Evolutionary conservation across 2,329 filamentous ascomycete genomes (phyloP).

Genomic region (Xylariaceae sp.): DNA sequence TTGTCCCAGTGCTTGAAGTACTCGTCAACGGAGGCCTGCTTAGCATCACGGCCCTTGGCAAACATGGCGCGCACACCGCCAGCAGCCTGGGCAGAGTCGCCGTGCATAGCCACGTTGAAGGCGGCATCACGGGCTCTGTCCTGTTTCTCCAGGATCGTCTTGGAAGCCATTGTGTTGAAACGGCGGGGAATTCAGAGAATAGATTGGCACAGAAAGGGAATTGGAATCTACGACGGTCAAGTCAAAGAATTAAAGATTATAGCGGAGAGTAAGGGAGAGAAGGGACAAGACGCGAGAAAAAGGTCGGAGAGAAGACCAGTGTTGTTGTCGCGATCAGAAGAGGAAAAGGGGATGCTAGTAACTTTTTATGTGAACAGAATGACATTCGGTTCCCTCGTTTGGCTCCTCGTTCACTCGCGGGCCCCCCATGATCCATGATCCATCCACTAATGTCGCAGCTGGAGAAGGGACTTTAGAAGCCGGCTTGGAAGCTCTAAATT

Average conservation of each 20-base stretch:
- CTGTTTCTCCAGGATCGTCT: constrained; percentile 65
- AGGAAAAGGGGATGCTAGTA: constrained; percentile 14
- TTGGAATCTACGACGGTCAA: neutral
- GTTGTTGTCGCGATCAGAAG: constrained; percentile 10
- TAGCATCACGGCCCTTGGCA: constrained; percentile 68
- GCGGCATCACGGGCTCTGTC: constrained; percentile 80
- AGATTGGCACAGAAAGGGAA: neutral
- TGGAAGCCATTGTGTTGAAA: constrained; percentile 40
- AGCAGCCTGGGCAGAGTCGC: constrained; percentile 58
- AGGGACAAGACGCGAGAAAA: neutral
- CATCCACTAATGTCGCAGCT: neutral
- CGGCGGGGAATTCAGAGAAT: neutral
- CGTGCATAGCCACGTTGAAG: constrained; percentile 88
- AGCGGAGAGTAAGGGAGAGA: neutral
- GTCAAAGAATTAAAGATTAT: neutral
- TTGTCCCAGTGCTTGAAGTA: constrained; percentile 98
- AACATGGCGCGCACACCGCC: constrained; percentile 81
- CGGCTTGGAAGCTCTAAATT: neutral
- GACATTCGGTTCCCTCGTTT: neutral
- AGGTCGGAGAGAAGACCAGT: neutral
- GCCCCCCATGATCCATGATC: no score
- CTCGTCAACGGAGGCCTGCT: constrained; percentile 78
- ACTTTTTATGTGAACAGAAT: constrained; percentile 18
- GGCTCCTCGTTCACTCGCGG: neutral
- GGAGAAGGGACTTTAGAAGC: neutral